Conservation (phyloP, 768 basidiomycete species). For the Russula lepida region DNA sequence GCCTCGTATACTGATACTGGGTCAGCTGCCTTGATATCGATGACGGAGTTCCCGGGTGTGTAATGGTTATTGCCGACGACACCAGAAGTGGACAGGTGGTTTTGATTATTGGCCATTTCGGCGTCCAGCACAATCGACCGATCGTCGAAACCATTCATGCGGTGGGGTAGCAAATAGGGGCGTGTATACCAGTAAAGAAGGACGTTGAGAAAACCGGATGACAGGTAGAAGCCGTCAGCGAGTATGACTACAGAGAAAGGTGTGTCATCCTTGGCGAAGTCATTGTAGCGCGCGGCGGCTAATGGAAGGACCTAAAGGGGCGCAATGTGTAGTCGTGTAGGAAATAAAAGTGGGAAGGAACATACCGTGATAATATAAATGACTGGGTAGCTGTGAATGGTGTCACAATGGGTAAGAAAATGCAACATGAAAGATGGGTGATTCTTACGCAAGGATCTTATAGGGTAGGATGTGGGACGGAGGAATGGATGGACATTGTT, state of each 20-base stretch:
- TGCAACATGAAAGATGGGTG: background rate
- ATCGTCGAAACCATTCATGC: background rate
- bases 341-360: background rate
- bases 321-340: background rate
- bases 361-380: constrained; percentile 35
- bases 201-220: constrained; percentile 40
- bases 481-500: background rate
- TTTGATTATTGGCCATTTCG: background rate
- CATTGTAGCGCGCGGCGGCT: constrained; percentile 33
- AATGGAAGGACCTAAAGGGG: constrained; percentile 32
- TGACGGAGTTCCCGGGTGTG: background rate
- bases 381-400: constrained; percentile 35
- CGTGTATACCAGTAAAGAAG: constrained; percentile 33
- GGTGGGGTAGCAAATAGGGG: constrained; percentile 32
- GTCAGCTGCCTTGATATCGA: background rate
- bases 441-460: constrained; percentile 41
- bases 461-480: constrained; percentile 30
- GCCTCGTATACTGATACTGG: background rate
- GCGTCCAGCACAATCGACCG: background rate
- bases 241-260: constrained; percentile 34
- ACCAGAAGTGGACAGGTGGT: background rate
- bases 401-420: background rate
- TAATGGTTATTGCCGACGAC: background rate
- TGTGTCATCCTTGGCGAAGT: constrained; percentile 26
- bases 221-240: constrained; percentile 34